Evolutionary conservation across 805 yeast genomes (phyloP).

Genomic region (Kazachstania martiniae): DNA sequence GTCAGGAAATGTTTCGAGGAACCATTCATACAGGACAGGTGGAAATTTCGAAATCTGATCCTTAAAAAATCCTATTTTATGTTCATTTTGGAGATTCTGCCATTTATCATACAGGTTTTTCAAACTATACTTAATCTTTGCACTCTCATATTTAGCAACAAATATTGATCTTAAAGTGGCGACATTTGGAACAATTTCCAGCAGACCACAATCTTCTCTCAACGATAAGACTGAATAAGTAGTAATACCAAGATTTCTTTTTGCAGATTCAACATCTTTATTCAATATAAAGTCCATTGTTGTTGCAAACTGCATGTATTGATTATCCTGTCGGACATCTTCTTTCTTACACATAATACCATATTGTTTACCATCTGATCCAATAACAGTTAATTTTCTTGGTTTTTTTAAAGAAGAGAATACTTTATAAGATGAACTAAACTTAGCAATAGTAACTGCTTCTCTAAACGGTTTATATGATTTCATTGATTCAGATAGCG

Average conservation of each 20-base stretch:
- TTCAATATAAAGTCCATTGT: slow-evolving; percentile 67
- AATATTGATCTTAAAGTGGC: slow-evolving; percentile 59
- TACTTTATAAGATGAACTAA: slow-evolving; percentile 59
- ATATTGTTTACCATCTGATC: slow-evolving; percentile 68
- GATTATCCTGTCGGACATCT: slow-evolving; percentile 91
- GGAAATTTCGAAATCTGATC: slow-evolving; percentile 31
- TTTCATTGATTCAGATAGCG: slow-evolving; percentile 33
- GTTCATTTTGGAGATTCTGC: slow-evolving; percentile 16
- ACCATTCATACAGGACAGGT: slow-evolving; percentile 81
- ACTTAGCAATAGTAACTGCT: slow-evolving; percentile 44
- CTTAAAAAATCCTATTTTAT: slow-evolving; percentile 18
- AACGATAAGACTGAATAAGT: slow-evolving; percentile 86
- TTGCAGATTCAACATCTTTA: slow-evolving; percentile 59
- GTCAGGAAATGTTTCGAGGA: slow-evolving; percentile 77
- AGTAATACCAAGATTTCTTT: slow-evolving; percentile 57
- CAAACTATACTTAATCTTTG: slow-evolving; percentile 27
- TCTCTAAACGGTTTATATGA: slow-evolving; percentile 36
- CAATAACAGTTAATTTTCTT: slow-evolving; percentile 59
- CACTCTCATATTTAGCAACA: slow-evolving; percentile 32
- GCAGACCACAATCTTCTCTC: slow-evolving; percentile 77
- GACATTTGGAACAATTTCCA: slow-evolving; percentile 80
- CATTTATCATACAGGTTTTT: slow-evolving; percentile 18
- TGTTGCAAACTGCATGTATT: slow-evolving; percentile 79
- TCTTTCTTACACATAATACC: slow-evolving; percentile 78
- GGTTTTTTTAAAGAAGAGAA: slow-evolving; percentile 84